Base-by-base conservation (phyloP, 768 basidiomycete species). In the Russula lepida region DNA sequence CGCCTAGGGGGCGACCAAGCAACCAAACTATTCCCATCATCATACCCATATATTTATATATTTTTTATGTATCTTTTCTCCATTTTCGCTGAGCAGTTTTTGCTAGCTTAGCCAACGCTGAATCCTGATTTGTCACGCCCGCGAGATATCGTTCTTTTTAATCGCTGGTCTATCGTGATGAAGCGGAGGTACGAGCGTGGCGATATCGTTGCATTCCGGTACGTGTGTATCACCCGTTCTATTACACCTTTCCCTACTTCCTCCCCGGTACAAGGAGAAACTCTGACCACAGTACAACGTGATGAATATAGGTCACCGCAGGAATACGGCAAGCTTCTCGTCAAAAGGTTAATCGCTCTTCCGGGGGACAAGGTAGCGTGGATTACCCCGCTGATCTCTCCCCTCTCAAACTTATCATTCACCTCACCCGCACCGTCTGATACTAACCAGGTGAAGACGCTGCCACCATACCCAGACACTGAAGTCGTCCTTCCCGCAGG, bases 71-170 rank as follows among this genome's bases (percentile, higher is more conserved):
- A n/a, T 23, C 28, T 35, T 27, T 13, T 37, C 32, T 23, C 4
- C 27, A 15, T 8, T 30, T 21, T 21, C 28, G 53, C 55, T 58
- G 21, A 58, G 37, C 30, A 43, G 1, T 19, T 15, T 41, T 51
- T 58, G 52, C 49, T 43, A 65, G 66, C 54, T 52, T 56, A 66
- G 64, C 66, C 66, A 33, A 66, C 66, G 12, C 39, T 66, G 21
- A 66, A 66, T 48, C 66, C 66, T 6, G 60, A 56, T 15, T 43
- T 44, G 35, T 65, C 65, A 37, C 63, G 27, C 30, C 32, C 53
- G 46, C 56, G 66, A 21, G 66, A 66, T 41, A 47, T 62, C 27
- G 66, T 48, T 1, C 11, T 66, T 17, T 66, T 66, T 46, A 52
- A 65, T 41, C 66, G 60, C 19, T 64, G 53, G 56, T 59, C 64